Evolutionary conservation across 2,329 filamentous ascomycete genomes (phyloP), one percentile per base, ranked within the genome.

Genomic region (Phaeosphaeria sp.): DNA sequence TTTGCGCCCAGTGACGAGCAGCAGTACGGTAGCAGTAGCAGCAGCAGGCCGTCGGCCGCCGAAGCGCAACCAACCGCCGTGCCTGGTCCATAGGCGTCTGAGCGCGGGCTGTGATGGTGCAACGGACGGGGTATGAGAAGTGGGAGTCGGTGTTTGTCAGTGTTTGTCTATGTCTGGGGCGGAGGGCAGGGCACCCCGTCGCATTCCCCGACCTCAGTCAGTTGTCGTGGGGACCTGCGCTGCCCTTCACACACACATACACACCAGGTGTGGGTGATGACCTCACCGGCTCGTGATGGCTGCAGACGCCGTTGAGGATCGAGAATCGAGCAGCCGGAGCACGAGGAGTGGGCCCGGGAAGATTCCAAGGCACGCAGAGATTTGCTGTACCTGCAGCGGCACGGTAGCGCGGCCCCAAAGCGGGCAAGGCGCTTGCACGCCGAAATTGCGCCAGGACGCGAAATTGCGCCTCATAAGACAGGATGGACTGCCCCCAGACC

Each of bases 391-490:
- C 50, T 13, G 54, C n/a, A 27, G 18, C 4, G 17, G 15, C 42
- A 25, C 33, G 21, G 33, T 20, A 23, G 18, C 33, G 46, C 27
- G 22, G 33, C 52, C 50, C 54, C 54, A 43, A 39, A 50, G 62
- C 60, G 63, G 54, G 63, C 58, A 44, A 11, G 11, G 43, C 21
- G 33, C 46, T 52, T 21, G 20, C 27, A 13, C 30, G 3, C 61
- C 67, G 66, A 71, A 62, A 69, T 71, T 68, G 63, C 62, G 42
- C 58, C 58, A 60, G 58, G 60, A 47, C 43, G 62, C 65, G 69
- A 72, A 58, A 71, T 72, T 70, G 65, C 66, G 58, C 58, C 64
- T 65, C 62, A 62, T 63, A 68, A 65, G 63, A 56, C 43, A 56
- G 51, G 55, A 55, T 57, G 27, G 52, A 51, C 47, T 56, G n/a